Conservation (phyloP, 805 yeast genomes). For the Yarrowia sp. region DNA sequence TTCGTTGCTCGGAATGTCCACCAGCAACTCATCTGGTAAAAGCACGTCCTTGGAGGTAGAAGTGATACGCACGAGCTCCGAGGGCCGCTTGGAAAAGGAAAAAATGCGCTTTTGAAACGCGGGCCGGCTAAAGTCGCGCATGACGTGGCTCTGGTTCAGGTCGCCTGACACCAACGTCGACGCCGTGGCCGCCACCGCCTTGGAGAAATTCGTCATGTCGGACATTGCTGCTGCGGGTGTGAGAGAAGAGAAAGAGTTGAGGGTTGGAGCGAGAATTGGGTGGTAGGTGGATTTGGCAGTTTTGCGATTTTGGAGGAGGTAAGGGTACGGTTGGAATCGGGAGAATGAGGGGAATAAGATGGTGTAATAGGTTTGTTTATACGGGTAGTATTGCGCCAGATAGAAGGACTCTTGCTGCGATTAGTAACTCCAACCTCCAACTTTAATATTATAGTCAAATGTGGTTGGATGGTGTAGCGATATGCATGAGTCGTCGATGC, state of each 20-base stretch:
- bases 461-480: neutral
- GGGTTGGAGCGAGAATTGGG: neutral
- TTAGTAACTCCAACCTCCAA: neutral
- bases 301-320: neutral
- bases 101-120: constrained; percentile 42
- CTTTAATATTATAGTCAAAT: neutral
- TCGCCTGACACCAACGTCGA: constrained; percentile 35
- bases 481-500: too few species aligned
- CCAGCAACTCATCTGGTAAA: constrained; percentile 60
- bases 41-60: constrained; percentile 47
- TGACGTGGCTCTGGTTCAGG: constrained; percentile 45
- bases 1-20: constrained; percentile 47
- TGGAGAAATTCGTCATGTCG: constrained; percentile 40
- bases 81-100: constrained; percentile 37
- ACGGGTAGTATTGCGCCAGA: neutral
- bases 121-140: constrained; percentile 45
- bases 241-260: neutral
- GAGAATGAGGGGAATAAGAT: neutral
- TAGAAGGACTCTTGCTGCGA: neutral
- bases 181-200: constrained; percentile 42
- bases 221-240: constrained; percentile 31
- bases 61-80: constrained; percentile 36
- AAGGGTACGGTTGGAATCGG: neutral
- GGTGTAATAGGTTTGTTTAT: neutral
- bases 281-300: neutral